These are phyloP conservation scores for Nyssa sinensis DNA, from an alignment of 148 eudicot species.

Conservation along the genomic window DNA sequence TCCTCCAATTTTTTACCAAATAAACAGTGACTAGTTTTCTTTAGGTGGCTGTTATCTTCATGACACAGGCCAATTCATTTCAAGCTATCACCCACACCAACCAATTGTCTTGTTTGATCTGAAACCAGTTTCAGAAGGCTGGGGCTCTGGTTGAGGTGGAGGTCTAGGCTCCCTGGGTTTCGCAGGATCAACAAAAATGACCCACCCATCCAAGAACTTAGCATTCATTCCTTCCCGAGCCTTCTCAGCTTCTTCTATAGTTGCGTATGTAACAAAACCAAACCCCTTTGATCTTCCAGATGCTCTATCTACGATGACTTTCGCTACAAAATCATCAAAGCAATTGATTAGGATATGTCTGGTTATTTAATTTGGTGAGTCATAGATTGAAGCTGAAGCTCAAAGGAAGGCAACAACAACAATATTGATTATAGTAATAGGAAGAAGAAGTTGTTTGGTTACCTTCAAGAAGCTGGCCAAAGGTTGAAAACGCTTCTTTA, in stretches of 20 bases:
- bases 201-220: conserved; percentile 94
- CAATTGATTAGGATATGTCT: neutral
- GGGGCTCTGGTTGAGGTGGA: conserved; percentile 49
- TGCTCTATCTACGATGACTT: conserved; percentile 59
- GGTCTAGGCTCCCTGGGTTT: conserved; percentile 66
- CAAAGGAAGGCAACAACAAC: neutral
- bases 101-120: conserved; percentile 85
- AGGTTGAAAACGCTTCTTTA: conserved; percentile 68
- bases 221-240: conserved; percentile 87
- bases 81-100: conserved; percentile 56
- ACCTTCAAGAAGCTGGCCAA: conserved; percentile 83
- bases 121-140: conserved; percentile 53
- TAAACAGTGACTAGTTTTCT: neutral
- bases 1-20: neutral
- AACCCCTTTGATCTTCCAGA: conserved; percentile 87
- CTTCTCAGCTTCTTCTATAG: conserved; percentile 82
- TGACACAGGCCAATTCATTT: neutral
- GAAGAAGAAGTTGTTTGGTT: conserved; percentile 1
- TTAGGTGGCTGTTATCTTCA: neutral
- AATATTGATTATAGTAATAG: no score
- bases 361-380: neutral
- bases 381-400: neutral
- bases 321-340: conserved; percentile 50
- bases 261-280: conserved; percentile 78
- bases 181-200: conserved; percentile 94